Base-by-base conservation (phyloP, 768 basidiomycete genomes). In the Mrakia blollopis region DNA sequence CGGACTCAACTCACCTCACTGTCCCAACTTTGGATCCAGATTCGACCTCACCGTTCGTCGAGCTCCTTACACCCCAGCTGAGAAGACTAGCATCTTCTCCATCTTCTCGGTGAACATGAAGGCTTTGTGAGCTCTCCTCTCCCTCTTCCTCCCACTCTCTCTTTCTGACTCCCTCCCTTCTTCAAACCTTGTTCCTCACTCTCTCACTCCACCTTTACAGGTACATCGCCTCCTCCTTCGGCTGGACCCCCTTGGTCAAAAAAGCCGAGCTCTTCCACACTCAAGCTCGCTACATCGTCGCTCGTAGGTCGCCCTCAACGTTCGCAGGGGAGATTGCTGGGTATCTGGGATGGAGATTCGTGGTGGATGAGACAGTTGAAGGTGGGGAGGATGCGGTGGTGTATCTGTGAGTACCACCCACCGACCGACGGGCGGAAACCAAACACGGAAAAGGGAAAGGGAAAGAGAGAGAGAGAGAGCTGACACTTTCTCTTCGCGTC, bases 211-310 rank as follows among this genome's bases (percentile, higher is more conserved):
- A 37, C 21, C 1, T 6, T 16, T 50, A 16, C 44, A 71, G 69
- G 10, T 74, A 74, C 73, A 13, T 32, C 13, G 73, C 50, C 30
- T 74, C 73, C 18, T 50, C 61, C 44, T 74, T 74, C 39, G 73
- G 73, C 73, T 74, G 73, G 73, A 74, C 44, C 8, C 73, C 73
- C 3, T 10, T 14, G 0, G 62, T 39, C 13, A 74, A 74, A 63
- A 65, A 74, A 44, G 37, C 41, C 3, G 73, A 74, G 73, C 73
- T 74, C 6, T 74, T 65, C 63, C 73, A 74, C 32, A 11, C n/a
- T 7, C 44, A 63, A 14, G 62, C 73, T 50, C 73, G 73, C 23
- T 74, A 67, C 62, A 65, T 74, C 63, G 47, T 74, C 65, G 65
- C 65, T 35, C 65, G 65, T 25, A 18, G 35, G 1, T 39, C 35